Conservation (phyloP, 305 asterid species). For the Solanum aculeatissimum region DNA sequence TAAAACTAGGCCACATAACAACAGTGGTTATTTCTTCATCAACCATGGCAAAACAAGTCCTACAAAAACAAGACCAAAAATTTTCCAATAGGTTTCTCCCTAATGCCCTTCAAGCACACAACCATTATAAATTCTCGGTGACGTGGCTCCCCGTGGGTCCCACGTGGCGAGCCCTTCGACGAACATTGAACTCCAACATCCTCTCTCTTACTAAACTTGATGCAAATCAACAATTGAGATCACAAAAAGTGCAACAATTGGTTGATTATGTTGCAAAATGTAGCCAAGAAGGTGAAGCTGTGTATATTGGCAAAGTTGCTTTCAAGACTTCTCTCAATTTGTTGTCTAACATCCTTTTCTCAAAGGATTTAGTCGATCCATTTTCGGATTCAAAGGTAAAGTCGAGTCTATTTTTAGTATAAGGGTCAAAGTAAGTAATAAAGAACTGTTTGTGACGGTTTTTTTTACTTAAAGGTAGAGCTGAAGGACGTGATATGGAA, state of each 20-base stretch:
- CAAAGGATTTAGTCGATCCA: not conserved
- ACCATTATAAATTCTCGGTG: not conserved
- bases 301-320: not conserved
- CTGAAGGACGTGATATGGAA: not conserved
- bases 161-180: not conserved
- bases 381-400: not conserved
- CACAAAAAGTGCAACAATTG: not conserved
- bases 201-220: not conserved
- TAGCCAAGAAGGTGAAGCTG: not conserved
- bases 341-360: not conserved
- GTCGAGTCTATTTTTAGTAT: too few relatives aligned
- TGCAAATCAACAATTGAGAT: not conserved
- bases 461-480: not conserved
- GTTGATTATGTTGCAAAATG: not conserved
- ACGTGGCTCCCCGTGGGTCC: not conserved
- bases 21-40: conserved; percentile 4
- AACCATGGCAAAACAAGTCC: not conserved
- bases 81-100: not conserved
- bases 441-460: too few relatives aligned
- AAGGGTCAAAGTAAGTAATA: too few relatives aligned
- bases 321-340: not conserved
- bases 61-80: not conserved
- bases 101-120: not conserved
- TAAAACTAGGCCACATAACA: not conserved
- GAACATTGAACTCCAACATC: not conserved